Conservation (phyloP, 192 early-diverging fungal species). For the Paraglomus occultum region DNA sequence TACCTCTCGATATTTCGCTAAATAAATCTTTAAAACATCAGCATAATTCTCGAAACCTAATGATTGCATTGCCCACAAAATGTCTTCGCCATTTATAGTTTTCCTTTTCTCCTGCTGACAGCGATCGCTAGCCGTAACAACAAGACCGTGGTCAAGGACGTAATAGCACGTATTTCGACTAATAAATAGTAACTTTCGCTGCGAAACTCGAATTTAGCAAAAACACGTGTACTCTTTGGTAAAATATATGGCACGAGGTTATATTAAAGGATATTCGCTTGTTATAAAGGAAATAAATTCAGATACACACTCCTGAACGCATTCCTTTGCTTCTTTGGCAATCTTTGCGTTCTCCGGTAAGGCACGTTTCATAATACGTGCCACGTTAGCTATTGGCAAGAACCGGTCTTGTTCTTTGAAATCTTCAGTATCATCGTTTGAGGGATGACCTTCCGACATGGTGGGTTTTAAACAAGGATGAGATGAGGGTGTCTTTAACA, state of each 20-base stretch:
- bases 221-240: no score
- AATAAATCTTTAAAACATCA: slow-evolving; percentile 85
- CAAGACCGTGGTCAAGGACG: slow-evolving; percentile 1
- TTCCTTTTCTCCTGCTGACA: slow-evolving; percentile 95
- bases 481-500: no score
- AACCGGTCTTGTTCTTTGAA: slow-evolving; percentile 95
- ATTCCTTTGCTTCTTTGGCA: slow-evolving; percentile 97
- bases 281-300: slow-evolving; percentile 99
- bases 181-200: background rate
- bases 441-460: slow-evolving; percentile 51
- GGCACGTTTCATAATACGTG: slow-evolving; percentile 95
- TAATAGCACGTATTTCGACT: background rate
- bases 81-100: slow-evolving; percentile 98
- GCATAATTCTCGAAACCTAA: slow-evolving; percentile 98
- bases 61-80: slow-evolving; percentile 96
- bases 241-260: slow-evolving; percentile 2
- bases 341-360: slow-evolving; percentile 98
- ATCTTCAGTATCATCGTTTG: slow-evolving; percentile 69
- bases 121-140: slow-evolving; percentile 78
- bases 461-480: background rate
- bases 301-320: slow-evolving; percentile 94
- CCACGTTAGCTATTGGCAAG: slow-evolving; percentile 94
- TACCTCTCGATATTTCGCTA: slow-evolving; percentile 90
- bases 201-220: background rate
- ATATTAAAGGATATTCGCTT: slow-evolving; percentile 71